A percentile compares a stretch with the other conserved stretches of the same genome.
These are phyloP conservation scores for Solanum arcanum DNA, from an alignment of 257 asterid genomes.

Conservation along the genomic window DNA sequence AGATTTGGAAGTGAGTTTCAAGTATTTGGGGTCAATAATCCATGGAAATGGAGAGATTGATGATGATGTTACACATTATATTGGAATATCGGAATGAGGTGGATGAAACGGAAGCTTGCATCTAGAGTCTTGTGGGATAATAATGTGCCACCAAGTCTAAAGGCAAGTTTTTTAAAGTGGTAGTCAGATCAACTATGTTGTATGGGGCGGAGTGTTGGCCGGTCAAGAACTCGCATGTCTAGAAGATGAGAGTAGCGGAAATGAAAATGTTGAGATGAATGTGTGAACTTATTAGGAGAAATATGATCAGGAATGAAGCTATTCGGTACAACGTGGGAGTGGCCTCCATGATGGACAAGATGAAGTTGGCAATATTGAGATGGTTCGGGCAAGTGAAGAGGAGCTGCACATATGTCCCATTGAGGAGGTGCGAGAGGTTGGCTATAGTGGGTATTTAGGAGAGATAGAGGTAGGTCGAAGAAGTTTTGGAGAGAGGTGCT, in stretches of 20 bases:
- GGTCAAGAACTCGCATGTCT: not conserved
- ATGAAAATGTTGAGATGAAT: not conserved
- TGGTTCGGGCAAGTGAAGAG: not conserved
- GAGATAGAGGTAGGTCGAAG: not conserved
- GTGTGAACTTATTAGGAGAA: not conserved
- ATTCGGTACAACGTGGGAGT: not conserved
- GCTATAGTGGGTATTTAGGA: not conserved
- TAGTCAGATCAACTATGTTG: not conserved
- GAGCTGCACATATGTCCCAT: not conserved
- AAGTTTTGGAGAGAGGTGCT: not conserved
- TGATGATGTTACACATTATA: not conserved
- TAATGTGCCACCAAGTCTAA: not conserved
- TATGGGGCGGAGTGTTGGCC: not conserved
- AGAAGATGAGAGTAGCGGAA: not conserved
- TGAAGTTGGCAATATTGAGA: not conserved
- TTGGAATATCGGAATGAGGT: not conserved
- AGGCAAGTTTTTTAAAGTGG: not conserved
- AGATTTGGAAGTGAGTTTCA: not conserved
- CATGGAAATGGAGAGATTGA: not conserved
- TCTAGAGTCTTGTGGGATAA: not conserved
- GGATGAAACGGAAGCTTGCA: not conserved
- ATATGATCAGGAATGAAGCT: not conserved
- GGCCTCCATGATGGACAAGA: not conserved
- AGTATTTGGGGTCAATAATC: not conserved
- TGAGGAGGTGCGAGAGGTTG: not conserved